Conservation (phyloP, 2,329 filamentous ascomycete species). For the Xylaria polymorpha region DNA sequence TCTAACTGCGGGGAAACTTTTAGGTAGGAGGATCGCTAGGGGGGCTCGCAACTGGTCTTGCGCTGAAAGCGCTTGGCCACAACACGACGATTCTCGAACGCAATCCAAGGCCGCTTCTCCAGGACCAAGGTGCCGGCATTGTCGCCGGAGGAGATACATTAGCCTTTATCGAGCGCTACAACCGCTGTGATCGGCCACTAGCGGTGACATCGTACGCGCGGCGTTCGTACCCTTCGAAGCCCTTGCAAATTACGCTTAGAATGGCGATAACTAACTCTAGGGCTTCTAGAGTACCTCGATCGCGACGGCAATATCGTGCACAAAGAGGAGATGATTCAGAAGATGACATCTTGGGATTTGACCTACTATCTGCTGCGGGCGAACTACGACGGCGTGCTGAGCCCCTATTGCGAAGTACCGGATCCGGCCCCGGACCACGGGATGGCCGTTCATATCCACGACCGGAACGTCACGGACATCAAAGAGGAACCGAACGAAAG, state of each 20-base stretch:
- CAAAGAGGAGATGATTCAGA: constrained; percentile 52
- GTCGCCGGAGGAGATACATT: constrained; percentile 58
- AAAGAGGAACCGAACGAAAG: constrained; percentile 35
- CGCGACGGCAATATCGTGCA: constrained; percentile 51
- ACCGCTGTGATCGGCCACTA: constrained; percentile 51
- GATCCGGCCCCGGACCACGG: constrained; percentile 44
- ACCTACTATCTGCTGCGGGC: constrained; percentile 58
- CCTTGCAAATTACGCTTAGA: too few species aligned
- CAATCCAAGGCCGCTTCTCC: constrained; percentile 56
- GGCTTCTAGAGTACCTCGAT: constrained; percentile 48
- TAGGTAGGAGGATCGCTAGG: constrained; percentile 58
- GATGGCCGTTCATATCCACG: constrained; percentile 49
- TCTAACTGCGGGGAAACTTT: constrained; percentile 13
- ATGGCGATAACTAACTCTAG: too few species aligned
- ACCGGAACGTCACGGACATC: constrained; percentile 50
- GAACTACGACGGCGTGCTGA: constrained; percentile 56
- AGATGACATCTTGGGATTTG: constrained; percentile 62
- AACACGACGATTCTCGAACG: constrained; percentile 59
- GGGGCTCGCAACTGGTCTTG: constrained; percentile 54
- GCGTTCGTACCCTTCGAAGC: too few species aligned
- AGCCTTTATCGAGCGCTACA: constrained; percentile 56
- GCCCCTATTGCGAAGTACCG: constrained; percentile 50
- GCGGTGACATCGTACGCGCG: constrained; percentile 48
- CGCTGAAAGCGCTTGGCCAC: constrained; percentile 56
- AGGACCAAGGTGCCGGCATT: constrained; percentile 61